Conservation (phyloP, 2,329 filamentous ascomycete species). For the Lomentospora prolificans region DNA sequence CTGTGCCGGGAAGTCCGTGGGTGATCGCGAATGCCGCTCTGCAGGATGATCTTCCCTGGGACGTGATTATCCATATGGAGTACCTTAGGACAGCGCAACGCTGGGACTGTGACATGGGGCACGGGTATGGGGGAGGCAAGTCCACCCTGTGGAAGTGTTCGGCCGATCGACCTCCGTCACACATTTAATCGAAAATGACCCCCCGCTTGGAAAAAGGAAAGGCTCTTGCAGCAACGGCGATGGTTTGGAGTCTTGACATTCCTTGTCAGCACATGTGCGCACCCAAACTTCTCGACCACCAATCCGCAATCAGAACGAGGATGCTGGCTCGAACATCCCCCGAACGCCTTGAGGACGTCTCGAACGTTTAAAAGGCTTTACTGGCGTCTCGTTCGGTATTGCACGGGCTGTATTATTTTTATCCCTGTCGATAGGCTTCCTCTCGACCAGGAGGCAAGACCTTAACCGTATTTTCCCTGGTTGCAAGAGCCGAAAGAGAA, state of each 20-base stretch:
- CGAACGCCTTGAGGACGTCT: too few relatives aligned
- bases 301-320: too few relatives aligned
- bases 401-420: too few relatives aligned
- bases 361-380: too few relatives aligned
- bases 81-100: neutral
- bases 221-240: neutral
- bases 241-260: neutral
- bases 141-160: neutral
- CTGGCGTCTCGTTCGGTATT: too few relatives aligned
- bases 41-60: neutral
- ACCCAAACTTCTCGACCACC: too few relatives aligned
- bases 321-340: too few relatives aligned
- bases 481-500: neutral
- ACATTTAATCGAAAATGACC: neutral
- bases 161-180: constrained; percentile 3
- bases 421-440: neutral
- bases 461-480: neutral
- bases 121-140: neutral
- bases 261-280: too few relatives aligned
- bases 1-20: neutral
- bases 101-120: neutral
- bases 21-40: constrained; percentile 1
- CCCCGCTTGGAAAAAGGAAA: neutral
- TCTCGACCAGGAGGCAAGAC: neutral
- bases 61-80: constrained; percentile 1